Evolutionary conservation across 1,284 basidiomycete species (phyloP).

Genomic region (Apiotrichum siamense): DNA sequence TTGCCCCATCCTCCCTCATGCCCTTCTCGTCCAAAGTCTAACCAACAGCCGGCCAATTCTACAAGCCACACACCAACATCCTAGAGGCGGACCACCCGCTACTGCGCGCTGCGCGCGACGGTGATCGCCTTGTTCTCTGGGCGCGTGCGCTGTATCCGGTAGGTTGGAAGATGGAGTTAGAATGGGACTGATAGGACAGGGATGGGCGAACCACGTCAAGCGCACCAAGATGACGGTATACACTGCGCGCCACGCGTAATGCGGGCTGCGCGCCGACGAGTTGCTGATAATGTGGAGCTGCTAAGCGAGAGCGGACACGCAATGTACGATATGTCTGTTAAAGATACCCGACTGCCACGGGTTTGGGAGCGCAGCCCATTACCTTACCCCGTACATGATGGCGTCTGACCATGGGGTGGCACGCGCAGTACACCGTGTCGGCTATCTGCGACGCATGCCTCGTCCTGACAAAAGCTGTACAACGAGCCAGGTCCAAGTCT

Average conservation of each 20-base stretch:
- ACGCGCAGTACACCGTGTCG: too few species aligned
- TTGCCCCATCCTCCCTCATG: not conserved
- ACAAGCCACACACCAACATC: conserved; percentile 27
- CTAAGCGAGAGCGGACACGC: too few species aligned
- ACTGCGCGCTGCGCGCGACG: conserved; percentile 21
- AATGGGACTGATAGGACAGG: conserved; percentile 11
- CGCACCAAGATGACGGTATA: conserved; percentile 28
- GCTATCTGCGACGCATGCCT: too few species aligned
- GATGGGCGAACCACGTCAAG: conserved; percentile 32
- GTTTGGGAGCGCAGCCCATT: too few species aligned
- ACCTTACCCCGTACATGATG: too few species aligned
- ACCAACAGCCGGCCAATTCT: conserved; percentile 35
- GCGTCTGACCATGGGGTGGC: too few species aligned
- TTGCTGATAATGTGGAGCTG: not conserved
- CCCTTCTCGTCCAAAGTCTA: not conserved
- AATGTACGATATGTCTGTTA: too few species aligned
- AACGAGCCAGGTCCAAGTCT: too few species aligned
- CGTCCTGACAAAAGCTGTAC: too few species aligned
- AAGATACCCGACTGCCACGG: too few species aligned
- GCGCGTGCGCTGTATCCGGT: conserved; percentile 36
- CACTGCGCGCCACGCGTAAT: conserved; percentile 7
- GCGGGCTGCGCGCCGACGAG: not conserved
- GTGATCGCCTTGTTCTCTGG: conserved; percentile 40
- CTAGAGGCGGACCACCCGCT: conserved; percentile 23
- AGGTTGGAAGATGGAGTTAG: conserved; percentile 4